Base-by-base conservation (phyloP, 176 grass and related monocot genomes). In the Oryza coarctata region DNA sequence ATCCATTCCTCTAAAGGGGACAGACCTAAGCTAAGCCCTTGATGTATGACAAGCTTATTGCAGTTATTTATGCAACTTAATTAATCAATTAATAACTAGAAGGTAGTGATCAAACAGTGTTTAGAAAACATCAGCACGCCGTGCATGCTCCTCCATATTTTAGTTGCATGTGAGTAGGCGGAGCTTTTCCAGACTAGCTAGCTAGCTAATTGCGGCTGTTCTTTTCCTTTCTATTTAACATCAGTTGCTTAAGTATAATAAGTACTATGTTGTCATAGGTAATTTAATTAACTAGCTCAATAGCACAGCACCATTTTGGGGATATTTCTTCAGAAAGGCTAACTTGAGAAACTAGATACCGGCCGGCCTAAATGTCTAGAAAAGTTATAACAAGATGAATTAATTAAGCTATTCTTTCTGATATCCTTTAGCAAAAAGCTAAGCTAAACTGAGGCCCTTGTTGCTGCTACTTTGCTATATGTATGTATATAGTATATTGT, bases 121-220 rank as follows among this genome's bases (percentile, higher is more conserved):
- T 70, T 77, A 76, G 29, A 86, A 82, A 86, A 82, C 52, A 67
- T 15, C 58, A 72, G 79, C 83, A 82, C 58, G 78, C 66, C 26
- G 68, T 67, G 66, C 88, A 67, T 77, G 88, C 83, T 82, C 57
- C 32, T 70, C 23, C n/a, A 61, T 86, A 77, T 69, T 72, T 80
- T 89, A 80, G 32, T 73, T 74, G 70, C 69, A 58, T 86, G n/a
- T n/a, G 29, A 65, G 60, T 74, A 40, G 68, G 29, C 50, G 0
- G 50, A 57, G 57, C 57, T 65, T 86, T 86, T 32, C 26, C 22
- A 66, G 61, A 58, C 45, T n/a, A n/a, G n/a, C n/a, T n/a, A n/a
- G n/a, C 76, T 65, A 64, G 80, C 14, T 33, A 7, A 77, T 85
- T 85, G 57, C 83, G 77, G 65, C 78, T 77, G 33, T 55, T 88